Evolutionary conservation across 352 stramenopile species (phyloP).

Genomic region (Blastocystis hominis): DNA sequence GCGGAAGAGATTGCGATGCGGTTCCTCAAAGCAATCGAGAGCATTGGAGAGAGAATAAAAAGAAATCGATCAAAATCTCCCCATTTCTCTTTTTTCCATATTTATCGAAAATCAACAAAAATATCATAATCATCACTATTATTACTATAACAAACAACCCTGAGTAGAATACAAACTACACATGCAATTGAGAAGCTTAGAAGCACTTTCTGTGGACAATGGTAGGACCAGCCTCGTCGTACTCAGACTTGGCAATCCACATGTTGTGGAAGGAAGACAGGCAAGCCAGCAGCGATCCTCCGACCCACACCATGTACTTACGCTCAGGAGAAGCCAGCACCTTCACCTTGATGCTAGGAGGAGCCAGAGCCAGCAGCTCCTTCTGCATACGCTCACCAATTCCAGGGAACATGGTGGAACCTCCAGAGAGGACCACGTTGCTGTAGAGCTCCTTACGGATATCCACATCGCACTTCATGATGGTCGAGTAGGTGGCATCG

Average conservation of each 20-base stretch:
- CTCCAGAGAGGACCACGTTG: slow-evolving; percentile 89
- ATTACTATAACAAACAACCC: too few species aligned
- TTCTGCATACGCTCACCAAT: slow-evolving; percentile 83
- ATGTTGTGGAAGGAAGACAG: slow-evolving; percentile 92
- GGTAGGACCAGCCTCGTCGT: slow-evolving; percentile 86
- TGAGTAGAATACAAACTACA: too few species aligned
- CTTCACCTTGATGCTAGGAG: slow-evolving; percentile 88
- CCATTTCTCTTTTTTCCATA: too few species aligned
- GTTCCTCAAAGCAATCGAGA: background rate
- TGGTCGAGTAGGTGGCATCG: slow-evolving; percentile 76
- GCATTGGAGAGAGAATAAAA: background rate
- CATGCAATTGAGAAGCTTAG: slow-evolving; percentile 64
- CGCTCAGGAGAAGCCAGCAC: slow-evolving; percentile 80
- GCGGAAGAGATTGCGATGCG: background rate
- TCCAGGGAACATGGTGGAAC: slow-evolving; percentile 88
- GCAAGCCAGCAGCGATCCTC: slow-evolving; percentile 86
- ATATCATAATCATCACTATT: too few species aligned
- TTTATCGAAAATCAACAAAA: too few species aligned
- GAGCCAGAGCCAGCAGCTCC: slow-evolving; percentile 76
- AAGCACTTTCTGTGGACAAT: slow-evolving; percentile 92
- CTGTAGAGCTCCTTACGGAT: slow-evolving; percentile 85
- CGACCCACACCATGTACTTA: slow-evolving; percentile 91
- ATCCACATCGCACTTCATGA: slow-evolving; percentile 82
- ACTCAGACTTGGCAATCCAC: slow-evolving; percentile 93
- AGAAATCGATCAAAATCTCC: too few species aligned